Conservation (phyloP, 2,329 filamentous ascomycete genomes). For the Parastagonospora nodorum region DNA sequence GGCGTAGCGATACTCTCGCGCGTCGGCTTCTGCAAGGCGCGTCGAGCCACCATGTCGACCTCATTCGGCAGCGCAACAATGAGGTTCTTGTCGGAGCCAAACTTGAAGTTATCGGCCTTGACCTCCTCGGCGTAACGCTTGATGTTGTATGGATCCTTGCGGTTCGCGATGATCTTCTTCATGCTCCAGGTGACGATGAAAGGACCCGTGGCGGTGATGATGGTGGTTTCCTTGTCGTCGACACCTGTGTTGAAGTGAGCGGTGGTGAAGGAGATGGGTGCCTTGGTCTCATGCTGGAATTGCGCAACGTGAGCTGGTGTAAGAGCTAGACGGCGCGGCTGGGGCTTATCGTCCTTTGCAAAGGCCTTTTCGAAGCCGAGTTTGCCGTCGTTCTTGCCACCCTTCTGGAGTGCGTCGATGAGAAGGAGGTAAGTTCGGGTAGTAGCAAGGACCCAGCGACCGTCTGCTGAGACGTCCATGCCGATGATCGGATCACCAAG, state of each 20-base stretch:
- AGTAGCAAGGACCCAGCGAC: constrained; percentile 92
- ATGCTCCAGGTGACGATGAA: constrained; percentile 97
- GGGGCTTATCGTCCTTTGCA: constrained; percentile 88
- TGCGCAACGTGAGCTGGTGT: constrained; percentile 93
- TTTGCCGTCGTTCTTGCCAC: constrained; percentile 95
- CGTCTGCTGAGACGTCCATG: constrained; percentile 92
- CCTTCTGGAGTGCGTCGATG: constrained; percentile 87
- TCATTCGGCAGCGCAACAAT: constrained; percentile 97
- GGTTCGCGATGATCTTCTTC: constrained; percentile 81
- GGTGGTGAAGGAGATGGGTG: constrained; percentile 82
- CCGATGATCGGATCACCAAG: constrained; percentile 94
- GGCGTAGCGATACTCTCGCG: constrained; percentile 83
- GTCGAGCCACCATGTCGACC: constrained; percentile 94
- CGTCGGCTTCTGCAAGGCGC: constrained; percentile 83
- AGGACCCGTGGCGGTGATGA: constrained; percentile 94
- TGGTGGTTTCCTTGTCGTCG: constrained; percentile 82
- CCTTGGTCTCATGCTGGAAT: constrained; percentile 94
- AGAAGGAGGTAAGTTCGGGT: constrained; percentile 93
- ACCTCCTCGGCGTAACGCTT: constrained; percentile 95
- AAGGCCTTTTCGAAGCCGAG: constrained; percentile 97
- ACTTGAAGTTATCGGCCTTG: constrained; percentile 98
- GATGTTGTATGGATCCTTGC: constrained; percentile 90
- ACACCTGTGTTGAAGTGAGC: constrained; percentile 93
- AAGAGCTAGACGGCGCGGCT: constrained; percentile 85
- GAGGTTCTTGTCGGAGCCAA: constrained; percentile 95